Conservation (phyloP, 352 stramenopile species). For the Phytophthora meadii region DNA sequence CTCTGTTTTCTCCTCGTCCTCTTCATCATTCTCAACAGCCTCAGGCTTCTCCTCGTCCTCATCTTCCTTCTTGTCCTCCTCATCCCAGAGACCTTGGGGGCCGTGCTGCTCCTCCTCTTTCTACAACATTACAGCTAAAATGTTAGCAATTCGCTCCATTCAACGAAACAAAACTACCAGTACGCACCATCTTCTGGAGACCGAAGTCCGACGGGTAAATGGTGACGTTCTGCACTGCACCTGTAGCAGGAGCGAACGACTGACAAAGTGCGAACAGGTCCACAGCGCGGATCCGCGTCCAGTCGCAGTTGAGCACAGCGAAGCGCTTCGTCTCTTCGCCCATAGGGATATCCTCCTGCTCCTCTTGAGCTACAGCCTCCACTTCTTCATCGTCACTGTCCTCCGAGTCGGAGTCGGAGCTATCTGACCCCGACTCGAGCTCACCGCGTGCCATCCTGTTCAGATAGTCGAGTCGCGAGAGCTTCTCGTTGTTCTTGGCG, state of each 20-base stretch:
- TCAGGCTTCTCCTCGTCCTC: slow-evolving; percentile 23
- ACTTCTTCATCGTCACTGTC: slow-evolving; percentile 55
- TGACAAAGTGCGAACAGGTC: slow-evolving; percentile 96
- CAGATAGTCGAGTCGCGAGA: slow-evolving; percentile 84
- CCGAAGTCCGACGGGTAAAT: slow-evolving; percentile 98
- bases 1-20: slow-evolving; percentile 35
- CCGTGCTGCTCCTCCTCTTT: slow-evolving; percentile 84
- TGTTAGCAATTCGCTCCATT: slow-evolving; percentile 7
- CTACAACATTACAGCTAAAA: slow-evolving; percentile 33
- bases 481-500: slow-evolving; percentile 60
- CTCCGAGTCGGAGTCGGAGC: slow-evolving; percentile 61
- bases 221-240: slow-evolving; percentile 91
- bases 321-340: slow-evolving; percentile 90
- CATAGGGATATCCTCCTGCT: slow-evolving; percentile 82
- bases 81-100: slow-evolving; percentile 67
- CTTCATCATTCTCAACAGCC: slow-evolving; percentile 22
- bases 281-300: slow-evolving; percentile 94
- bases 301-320: slow-evolving; percentile 97
- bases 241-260: slow-evolving; percentile 93
- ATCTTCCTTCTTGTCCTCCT: slow-evolving; percentile 44
- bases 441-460: slow-evolving; percentile 89
- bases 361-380: slow-evolving; percentile 46
- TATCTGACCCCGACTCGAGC: slow-evolving; percentile 57
- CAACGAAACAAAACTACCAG: background rate
- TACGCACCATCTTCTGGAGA: slow-evolving; percentile 91